Base-by-base conservation (phyloP, 2,329 filamentous ascomycete species). In the Exophiala mesophila region DNA sequence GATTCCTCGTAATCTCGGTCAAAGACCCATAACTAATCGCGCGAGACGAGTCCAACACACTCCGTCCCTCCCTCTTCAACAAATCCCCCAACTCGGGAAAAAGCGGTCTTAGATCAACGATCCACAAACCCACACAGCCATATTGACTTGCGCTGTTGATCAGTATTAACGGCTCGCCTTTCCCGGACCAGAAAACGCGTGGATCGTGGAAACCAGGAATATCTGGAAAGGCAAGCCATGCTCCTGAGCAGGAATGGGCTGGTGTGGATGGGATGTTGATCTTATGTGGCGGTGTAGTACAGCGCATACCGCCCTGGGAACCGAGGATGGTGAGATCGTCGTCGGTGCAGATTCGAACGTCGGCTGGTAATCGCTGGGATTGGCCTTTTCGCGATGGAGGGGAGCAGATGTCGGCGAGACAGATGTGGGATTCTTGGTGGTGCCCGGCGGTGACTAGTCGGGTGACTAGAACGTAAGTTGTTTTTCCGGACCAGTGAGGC, bases 181-280 rank as follows among this genome's bases (percentile, higher is more conserved):
- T 59, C 5, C 60, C 63, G 24, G 59, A 62, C 55, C 64, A 67
- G 36, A 67, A 65, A 16, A 65, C 52, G n/a, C 63, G 53, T 4
- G 64, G 64, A 50, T 67, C 64, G 46, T 67, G 64, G 43, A 67
- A 66, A 5, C 63, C 64, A n/a, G 63, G 58, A 30, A 67, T 63
- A 49, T 65, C 61, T 2, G 59, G 57, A 34, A 63, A 60, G 1
- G 53, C 48, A 24, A 53, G 52, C 44, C 60, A 63, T 13, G 50
- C 47, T 2, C 57, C 61, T 7, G 57, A 50, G 45, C 64, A 66
- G 24, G 54, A 55, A 39, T 63, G 56, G 10, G 63, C 60, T 8
- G 62, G 62, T n/a, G 62, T 66, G 15, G 64, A 56, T 7, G 64
- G 64, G 12, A 66, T 60, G 49, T 58, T 58, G 20, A 66, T 45